These are phyloP conservation scores for Cadophora sp. DNA, from an alignment of 2,329 filamentous ascomycete genomes.

Conservation along the genomic window DNA sequence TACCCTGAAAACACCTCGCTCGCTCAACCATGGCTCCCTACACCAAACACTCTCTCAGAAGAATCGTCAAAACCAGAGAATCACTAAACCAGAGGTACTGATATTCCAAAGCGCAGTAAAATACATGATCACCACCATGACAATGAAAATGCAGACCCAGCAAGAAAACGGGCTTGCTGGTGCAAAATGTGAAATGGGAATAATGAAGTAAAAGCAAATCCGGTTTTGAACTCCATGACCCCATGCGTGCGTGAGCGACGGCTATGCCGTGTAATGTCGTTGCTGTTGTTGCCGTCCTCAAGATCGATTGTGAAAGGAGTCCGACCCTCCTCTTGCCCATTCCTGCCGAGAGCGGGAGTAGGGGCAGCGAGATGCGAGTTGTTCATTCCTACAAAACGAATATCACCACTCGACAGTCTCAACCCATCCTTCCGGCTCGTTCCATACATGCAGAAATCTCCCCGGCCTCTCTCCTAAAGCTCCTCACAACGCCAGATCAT, in stretches of 20 bases:
- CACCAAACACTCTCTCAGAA: background rate
- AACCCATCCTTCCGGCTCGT: background rate
- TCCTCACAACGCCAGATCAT: constrained; percentile 22
- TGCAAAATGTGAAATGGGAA: constrained; percentile 2
- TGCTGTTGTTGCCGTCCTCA: constrained; percentile 3
- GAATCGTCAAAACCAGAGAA: background rate
- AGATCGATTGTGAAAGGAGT: background rate
- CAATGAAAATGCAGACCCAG: background rate
- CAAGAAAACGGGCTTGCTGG: background rate
- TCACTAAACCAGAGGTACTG: background rate
- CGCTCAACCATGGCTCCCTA: background rate
- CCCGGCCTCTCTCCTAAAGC: background rate
- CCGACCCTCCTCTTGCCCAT: background rate
- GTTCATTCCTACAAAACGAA: background rate
- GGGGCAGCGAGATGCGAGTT: background rate
- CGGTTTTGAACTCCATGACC: constrained; percentile 13
- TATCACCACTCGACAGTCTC: background rate
- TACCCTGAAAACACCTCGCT: background rate
- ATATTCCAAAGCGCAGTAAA: constrained; percentile 2
- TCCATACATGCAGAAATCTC: background rate
- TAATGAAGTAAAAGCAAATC: constrained; percentile 8
- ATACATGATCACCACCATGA: constrained; percentile 6
- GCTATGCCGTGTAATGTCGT: constrained; percentile 6
- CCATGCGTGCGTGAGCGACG: constrained; percentile 15
- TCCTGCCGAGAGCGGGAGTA: constrained; percentile 3